phyloP scores from a whole-genome alignment of 768 basidiomycete genomes.

The Mycena latifolia region DNA sequence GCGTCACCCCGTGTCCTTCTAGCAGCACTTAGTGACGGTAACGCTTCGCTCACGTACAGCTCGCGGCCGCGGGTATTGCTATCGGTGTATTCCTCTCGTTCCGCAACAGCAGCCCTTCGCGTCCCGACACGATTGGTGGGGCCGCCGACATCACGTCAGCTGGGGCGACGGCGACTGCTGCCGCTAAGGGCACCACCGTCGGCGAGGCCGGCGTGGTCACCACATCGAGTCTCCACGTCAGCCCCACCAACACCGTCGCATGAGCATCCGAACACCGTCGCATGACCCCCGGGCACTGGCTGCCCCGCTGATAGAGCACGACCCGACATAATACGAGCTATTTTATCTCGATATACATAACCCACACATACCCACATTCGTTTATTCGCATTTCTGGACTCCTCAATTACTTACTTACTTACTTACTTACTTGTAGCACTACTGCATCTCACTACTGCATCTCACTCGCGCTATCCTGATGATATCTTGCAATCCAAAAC shows the following conservation, averaged over 20 bases:
- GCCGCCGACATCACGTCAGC: constrained; percentile 21
- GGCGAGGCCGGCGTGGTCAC: constrained; percentile 1
- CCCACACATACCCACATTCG: constrained; percentile 7
- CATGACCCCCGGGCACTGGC: constrained; percentile 20
- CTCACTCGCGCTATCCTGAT: neutral
- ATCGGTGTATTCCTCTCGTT: constrained; percentile 32
- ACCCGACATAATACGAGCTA: constrained; percentile 7
- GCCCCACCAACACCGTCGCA: constrained; percentile 31
- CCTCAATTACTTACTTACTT: neutral
- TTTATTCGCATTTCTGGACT: constrained; percentile 1
- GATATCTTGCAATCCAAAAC: neutral
- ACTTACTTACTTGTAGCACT: constrained; percentile 19
- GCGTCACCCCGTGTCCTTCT: too few relatives aligned
- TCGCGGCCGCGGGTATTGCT: constrained; percentile 32
- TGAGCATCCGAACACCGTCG: constrained; percentile 6
- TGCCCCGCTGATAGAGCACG: constrained; percentile 5
- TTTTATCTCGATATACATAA: neutral
- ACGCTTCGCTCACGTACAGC: constrained; percentile 3
- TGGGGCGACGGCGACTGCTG: neutral
- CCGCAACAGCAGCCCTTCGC: constrained; percentile 10
- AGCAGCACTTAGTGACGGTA: neutral
- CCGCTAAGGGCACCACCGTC: neutral
- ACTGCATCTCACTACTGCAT: neutral
- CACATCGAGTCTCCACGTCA: constrained; percentile 23
- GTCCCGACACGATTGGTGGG: constrained; percentile 25